These are phyloP conservation scores for Candida albicans DNA, from an alignment of 1,139 yeast genomes.

Conservation along the genomic window DNA sequence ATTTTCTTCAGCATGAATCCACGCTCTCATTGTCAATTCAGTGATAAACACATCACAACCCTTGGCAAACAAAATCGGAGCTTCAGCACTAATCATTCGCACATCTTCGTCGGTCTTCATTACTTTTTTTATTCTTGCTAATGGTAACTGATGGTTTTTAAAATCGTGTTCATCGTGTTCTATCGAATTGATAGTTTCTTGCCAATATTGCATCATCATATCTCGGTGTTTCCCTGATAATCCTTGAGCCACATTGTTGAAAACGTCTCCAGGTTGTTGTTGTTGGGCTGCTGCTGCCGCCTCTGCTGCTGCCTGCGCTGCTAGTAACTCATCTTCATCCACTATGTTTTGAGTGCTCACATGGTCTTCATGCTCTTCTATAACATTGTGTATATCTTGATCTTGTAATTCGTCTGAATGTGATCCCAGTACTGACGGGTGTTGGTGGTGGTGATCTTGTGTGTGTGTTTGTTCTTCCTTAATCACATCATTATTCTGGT, in stretches of 20 bases:
- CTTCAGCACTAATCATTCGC: conserved; percentile 96
- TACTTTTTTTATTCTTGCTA: conserved; percentile 91
- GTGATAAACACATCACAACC: conserved; percentile 97
- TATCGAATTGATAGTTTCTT: conserved; percentile 85
- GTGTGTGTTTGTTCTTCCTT: background rate
- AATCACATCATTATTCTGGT: background rate
- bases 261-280: conserved; percentile 64
- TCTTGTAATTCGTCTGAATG: conserved; percentile 2
- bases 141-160: conserved; percentile 89
- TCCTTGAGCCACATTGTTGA: conserved; percentile 93
- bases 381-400: conserved; percentile 1
- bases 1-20: conserved; percentile 98
- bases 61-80: conserved; percentile 94
- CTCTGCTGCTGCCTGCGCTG: conserved; percentile 52
- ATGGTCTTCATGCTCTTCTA: conserved; percentile 8
- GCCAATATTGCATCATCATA: conserved; percentile 96
- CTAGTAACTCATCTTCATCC: conserved; percentile 37
- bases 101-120: conserved; percentile 99
- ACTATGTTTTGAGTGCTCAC: conserved; percentile 25
- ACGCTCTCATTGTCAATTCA: conserved; percentile 95
- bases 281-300: conserved; percentile 50
- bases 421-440: conserved; percentile 1
- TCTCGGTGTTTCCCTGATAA: conserved; percentile 78
- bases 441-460: conserved; percentile 5
- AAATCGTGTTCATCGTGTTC: conserved; percentile 91